These are phyloP conservation scores for Metschnikowia lochheadii DNA, from an alignment of 805 yeast species.

Conservation along the genomic window DNA sequence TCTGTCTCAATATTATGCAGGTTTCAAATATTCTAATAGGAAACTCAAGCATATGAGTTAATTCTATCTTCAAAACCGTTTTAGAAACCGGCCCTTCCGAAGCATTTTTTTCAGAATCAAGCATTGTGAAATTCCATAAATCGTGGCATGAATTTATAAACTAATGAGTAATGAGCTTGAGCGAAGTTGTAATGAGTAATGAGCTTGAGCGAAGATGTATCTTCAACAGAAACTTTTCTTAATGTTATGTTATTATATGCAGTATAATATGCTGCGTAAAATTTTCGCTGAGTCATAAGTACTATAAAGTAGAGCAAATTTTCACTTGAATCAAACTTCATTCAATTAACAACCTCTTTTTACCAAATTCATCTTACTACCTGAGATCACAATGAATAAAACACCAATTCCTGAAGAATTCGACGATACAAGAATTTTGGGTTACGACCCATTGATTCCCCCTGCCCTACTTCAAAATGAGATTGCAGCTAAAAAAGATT, in stretches of 20 bases:
- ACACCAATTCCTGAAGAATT: conserved; percentile 63
- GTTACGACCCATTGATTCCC: conserved; percentile 93
- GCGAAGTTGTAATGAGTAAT: not conserved
- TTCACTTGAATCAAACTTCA: not conserved
- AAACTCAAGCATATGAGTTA: not conserved
- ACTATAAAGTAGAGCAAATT: conserved; percentile 2
- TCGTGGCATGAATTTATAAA: not conserved
- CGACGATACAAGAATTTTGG: conserved; percentile 74
- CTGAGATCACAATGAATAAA: conserved; percentile 23
- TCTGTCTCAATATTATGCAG: not conserved
- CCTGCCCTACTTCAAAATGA: conserved; percentile 91
- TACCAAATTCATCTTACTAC: not conserved
- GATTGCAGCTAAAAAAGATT: conserved; percentile 58
- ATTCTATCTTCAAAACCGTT: not conserved
- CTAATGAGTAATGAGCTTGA: not conserved
- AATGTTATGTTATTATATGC: not conserved
- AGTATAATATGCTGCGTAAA: conserved; percentile 16
- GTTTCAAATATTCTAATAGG: not conserved
- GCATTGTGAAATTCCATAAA: not conserved
- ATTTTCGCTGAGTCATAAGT: conserved; percentile 15
- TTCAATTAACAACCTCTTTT: not conserved
- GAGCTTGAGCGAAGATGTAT: not conserved
- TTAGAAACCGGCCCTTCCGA: not conserved
- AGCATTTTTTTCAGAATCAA: not conserved
- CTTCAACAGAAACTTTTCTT: not conserved